A percentile compares a stretch with the other conserved stretches of the same genome.
Evolutionary conservation across 176 grass and related monocot genomes (phyloP).

Genomic region (Luzula sylvatica): DNA sequence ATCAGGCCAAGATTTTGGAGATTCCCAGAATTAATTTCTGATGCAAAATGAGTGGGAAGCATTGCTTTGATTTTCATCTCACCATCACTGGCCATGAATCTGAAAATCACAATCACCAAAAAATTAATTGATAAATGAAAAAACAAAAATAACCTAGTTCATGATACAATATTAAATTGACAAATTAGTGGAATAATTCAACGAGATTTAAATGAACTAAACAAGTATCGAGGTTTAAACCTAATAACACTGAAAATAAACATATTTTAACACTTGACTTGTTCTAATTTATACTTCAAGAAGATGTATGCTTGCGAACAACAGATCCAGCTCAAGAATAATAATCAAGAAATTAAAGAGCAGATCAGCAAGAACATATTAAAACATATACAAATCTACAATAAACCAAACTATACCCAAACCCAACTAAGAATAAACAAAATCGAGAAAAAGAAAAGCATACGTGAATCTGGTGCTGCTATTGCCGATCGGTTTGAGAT

Average conservation of each 20-base stretch:
- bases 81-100: conserved; percentile 85
- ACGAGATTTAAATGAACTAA: no score
- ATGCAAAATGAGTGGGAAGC: conserved; percentile 46
- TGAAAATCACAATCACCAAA: conserved; percentile 8
- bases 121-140: background rate
- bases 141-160: conserved; percentile 9
- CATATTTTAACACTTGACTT: no score
- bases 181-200: background rate
- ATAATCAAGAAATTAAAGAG: background rate
- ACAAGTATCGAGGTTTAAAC: no score
- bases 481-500: conserved; percentile 71
- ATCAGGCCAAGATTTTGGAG: conserved; percentile 72
- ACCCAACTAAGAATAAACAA: background rate
- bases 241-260: background rate
- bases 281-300: no score
- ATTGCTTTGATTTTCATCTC: conserved; percentile 71
- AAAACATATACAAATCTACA: background rate
- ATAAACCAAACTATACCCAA: conserved; percentile 1
- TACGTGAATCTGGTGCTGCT: conserved; percentile 66
- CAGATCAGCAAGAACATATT: background rate
- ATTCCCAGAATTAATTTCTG: conserved; percentile 62
- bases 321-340: no score
- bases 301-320: no score
- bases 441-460: conserved; percentile 1
- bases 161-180: background rate